phyloP scores from a whole-genome alignment of 2,329 filamentous ascomycete genomes.

The Nemania bipapillata region DNA sequence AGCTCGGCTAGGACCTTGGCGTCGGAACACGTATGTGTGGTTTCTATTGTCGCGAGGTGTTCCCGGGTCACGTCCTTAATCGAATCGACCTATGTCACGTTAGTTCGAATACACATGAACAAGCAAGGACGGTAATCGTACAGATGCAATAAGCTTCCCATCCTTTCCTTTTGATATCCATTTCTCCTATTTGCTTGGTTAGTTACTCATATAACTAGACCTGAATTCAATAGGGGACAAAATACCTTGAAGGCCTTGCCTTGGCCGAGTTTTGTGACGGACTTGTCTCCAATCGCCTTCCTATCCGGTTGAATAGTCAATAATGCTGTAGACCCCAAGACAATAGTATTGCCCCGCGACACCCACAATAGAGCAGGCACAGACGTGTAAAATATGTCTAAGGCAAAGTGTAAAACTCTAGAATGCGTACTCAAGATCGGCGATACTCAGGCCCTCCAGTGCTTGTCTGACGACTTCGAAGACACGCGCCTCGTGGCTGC shows the following conservation, averaged over 20 bases:
- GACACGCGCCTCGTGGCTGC: conserved; percentile 32
- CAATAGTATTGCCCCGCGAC: background rate
- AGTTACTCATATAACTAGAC: background rate
- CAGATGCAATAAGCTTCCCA: conserved; percentile 27
- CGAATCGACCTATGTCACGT: conserved; percentile 65
- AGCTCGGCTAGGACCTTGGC: conserved; percentile 81
- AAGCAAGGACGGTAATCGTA: background rate
- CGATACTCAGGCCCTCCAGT: conserved; percentile 21
- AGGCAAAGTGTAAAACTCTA: background rate
- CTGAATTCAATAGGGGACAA: background rate
- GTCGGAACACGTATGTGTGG: conserved; percentile 75
- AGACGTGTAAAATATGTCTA: background rate
- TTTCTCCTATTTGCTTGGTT: conserved; percentile 56
- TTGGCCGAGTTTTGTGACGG: conserved; percentile 83
- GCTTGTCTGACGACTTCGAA: conserved; percentile 27
- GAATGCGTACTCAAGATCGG: conserved; percentile 26
- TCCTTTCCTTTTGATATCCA: conserved; percentile 67
- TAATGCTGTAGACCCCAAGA: background rate
- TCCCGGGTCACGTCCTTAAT: conserved; percentile 84
- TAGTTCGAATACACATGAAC: background rate
- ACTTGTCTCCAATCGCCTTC: conserved; percentile 76
- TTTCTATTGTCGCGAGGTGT: conserved; percentile 77
- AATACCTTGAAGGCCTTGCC: conserved; percentile 83
- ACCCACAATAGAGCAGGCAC: background rate
- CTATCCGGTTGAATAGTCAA: conserved; percentile 9